Evolutionary conservation across 441 rosid genomes (phyloP).

Genomic region (Aquilaria agallochum): DNA sequence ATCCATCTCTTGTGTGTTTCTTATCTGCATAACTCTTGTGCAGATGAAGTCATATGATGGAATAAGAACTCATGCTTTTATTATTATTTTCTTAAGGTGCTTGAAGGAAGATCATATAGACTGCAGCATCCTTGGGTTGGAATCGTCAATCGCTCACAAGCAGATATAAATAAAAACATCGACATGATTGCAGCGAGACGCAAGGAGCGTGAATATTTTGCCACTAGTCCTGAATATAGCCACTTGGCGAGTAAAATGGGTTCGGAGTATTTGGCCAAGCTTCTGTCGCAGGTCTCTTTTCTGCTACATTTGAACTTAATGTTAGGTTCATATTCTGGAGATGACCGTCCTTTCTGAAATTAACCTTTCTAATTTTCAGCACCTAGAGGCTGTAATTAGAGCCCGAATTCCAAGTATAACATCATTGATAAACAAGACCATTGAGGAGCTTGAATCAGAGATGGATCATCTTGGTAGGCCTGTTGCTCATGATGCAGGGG

Average conservation of each 20-base stretch:
- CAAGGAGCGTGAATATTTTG: conserved; percentile 94
- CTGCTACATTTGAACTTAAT: conserved; percentile 3
- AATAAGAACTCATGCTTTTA: no score
- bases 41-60: no score
- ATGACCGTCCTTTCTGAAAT: conserved; percentile 10
- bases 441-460: conserved; percentile 93
- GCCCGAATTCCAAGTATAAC: conserved; percentile 89
- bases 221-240: conserved; percentile 91
- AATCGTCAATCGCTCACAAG: conserved; percentile 97
- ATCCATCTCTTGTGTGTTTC: no score
- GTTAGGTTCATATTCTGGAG: not conserved
- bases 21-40: no score
- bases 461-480: conserved; percentile 93
- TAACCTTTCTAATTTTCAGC: conserved; percentile 38
- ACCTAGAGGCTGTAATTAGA: conserved; percentile 83
- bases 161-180: conserved; percentile 87
- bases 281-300: conserved; percentile 72
- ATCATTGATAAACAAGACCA: conserved; percentile 85
- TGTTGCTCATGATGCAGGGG: conserved; percentile 91
- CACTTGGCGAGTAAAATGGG: conserved; percentile 97
- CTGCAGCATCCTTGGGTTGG: conserved; percentile 99
- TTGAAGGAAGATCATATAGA: conserved; percentile 91
- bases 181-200: conserved; percentile 94
- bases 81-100: conserved; percentile 48
- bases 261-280: conserved; percentile 93